These are phyloP conservation scores for Thymus quinquecostatus DNA, from an alignment of 257 asterid genomes.

Conservation along the genomic window DNA sequence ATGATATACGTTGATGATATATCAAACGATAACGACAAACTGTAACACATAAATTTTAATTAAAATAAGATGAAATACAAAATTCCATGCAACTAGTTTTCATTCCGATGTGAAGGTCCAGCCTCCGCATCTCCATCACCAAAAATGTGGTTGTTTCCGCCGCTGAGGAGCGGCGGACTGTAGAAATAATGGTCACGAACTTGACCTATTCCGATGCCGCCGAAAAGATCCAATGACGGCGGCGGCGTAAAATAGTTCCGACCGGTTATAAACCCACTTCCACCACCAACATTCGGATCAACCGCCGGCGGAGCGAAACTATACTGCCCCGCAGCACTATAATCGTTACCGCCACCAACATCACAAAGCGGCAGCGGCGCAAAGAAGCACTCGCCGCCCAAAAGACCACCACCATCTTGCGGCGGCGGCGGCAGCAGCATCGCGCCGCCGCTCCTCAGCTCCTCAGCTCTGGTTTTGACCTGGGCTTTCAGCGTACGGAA, in stretches of 20 bases:
- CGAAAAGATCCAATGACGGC: background rate
- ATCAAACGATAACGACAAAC: too few relatives aligned
- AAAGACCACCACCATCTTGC: too few relatives aligned
- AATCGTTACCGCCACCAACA: background rate
- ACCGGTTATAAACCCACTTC: background rate
- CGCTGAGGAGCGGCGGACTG: background rate
- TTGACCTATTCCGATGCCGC: background rate
- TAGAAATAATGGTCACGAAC: background rate
- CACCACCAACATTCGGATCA: background rate
- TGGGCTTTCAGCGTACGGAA: background rate
- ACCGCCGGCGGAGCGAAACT: background rate
- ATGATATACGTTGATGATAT: too few relatives aligned
- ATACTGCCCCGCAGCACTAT: background rate
- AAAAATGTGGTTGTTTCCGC: too few relatives aligned
- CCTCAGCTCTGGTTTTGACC: background rate
- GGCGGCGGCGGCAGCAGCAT: background rate
- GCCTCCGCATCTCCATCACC: too few relatives aligned
- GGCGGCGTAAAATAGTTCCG: background rate
- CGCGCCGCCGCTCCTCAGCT: constrained; percentile 3
- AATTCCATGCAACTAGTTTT: too few relatives aligned
- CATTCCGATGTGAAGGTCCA: too few relatives aligned
- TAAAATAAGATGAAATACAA: too few relatives aligned
- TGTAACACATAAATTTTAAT: too few relatives aligned
- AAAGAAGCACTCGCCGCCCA: background rate
- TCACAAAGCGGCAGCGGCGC: background rate